Evolutionary conservation across 208 protist species (phyloP).

Genomic region (Crithidia brevicula): DNA sequence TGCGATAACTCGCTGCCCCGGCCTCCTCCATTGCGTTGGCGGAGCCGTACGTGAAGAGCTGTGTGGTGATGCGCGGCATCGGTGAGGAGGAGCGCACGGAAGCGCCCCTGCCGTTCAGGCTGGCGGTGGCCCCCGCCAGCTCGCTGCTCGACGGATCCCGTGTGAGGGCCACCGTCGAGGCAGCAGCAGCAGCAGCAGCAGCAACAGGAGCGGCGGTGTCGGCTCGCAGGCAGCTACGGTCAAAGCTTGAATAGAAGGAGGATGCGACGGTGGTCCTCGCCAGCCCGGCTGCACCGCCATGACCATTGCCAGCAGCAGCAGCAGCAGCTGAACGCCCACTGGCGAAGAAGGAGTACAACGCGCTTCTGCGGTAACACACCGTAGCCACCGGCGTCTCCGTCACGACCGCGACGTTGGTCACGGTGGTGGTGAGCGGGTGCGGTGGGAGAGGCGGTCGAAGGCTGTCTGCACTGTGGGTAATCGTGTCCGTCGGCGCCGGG

Average conservation of each 20-base stretch:
- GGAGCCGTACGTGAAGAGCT: constrained; percentile 10
- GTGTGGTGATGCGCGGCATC: constrained; percentile 6
- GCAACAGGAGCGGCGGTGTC: not conserved
- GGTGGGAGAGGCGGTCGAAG: not conserved
- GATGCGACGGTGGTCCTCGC: not conserved
- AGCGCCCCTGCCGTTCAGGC: not conserved
- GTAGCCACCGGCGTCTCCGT: constrained; percentile 15
- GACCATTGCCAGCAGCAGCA: not conserved
- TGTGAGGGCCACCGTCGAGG: not conserved
- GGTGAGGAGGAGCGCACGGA: not conserved
- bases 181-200: not conserved
- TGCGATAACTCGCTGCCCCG: not conserved
- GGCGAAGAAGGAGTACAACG: constrained; percentile 21
- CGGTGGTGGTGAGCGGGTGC: not conserved
- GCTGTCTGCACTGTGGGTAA: constrained; percentile 7
- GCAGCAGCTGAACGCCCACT: not conserved
- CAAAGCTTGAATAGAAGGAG: not conserved
- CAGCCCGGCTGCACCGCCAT: not conserved
- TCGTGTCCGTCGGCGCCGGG: not conserved
- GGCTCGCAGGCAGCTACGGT: not conserved
- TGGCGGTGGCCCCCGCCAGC: constrained; percentile 2
- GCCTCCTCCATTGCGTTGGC: not conserved
- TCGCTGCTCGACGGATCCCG: constrained; percentile 4
- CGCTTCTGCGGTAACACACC: constrained; percentile 13
- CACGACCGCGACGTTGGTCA: constrained; percentile 1